These are phyloP conservation scores for Canna indica DNA, from an alignment of 176 grass and related monocot species.

Conservation along the genomic window DNA sequence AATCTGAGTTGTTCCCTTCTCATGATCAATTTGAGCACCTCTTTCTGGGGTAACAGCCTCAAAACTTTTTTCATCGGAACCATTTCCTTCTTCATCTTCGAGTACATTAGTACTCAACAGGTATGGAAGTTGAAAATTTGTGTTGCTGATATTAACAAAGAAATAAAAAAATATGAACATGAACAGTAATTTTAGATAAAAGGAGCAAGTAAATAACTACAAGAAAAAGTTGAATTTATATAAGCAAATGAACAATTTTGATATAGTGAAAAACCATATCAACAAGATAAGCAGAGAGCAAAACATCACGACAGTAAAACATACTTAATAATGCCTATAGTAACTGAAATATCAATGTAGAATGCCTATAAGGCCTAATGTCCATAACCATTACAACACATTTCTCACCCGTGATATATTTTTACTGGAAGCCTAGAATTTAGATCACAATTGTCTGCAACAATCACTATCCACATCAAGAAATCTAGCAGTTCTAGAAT, in stretches of 20 bases:
- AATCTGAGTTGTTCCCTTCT: slow-evolving; percentile 29
- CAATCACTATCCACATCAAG: background rate
- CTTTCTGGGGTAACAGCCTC: slow-evolving; percentile 91
- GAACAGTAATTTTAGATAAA: background rate
- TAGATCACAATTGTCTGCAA: background rate
- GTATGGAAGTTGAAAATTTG: slow-evolving; percentile 65
- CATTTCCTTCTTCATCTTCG: slow-evolving; percentile 64
- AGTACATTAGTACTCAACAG: slow-evolving; percentile 54
- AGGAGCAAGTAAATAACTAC: background rate
- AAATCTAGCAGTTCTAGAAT: background rate
- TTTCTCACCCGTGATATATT: background rate
- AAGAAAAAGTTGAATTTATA: background rate
- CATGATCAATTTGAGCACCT: slow-evolving; percentile 32
- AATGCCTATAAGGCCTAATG: background rate
- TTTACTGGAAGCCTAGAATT: background rate
- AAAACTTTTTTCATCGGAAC: slow-evolving; percentile 60
- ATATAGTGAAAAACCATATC: background rate
- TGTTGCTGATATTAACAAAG: slow-evolving; percentile 51
- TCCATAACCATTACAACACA: background rate
- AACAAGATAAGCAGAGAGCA: background rate
- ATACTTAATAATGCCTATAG: too few relatives aligned
- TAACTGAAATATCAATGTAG: background rate
- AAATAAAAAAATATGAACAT: slow-evolving; percentile 3
- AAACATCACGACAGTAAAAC: background rate
- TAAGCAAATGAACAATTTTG: background rate